phyloP scores from a whole-genome alignment of 2,329 filamentous ascomycete genomes.

The Talaromyces sp. region DNA sequence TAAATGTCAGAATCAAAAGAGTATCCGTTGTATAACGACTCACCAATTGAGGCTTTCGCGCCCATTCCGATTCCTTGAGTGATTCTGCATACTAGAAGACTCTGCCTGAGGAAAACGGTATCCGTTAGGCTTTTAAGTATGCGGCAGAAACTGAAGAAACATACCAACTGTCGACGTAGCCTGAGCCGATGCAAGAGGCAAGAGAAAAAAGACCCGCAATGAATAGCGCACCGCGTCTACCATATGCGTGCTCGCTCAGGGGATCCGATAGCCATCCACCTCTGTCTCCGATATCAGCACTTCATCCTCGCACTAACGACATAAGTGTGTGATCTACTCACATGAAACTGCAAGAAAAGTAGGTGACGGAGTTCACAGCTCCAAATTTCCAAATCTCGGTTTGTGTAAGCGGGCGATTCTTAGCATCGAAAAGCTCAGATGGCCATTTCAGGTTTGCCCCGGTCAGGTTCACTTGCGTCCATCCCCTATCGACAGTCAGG shows the following conservation, averaged over 20 bases:
- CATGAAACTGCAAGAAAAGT: conserved; percentile 30
- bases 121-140: neutral
- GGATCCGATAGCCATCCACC: conserved; percentile 32
- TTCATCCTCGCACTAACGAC: neutral
- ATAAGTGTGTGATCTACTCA: neutral
- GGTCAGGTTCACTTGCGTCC: conserved; percentile 32
- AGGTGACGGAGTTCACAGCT: conserved; percentile 32
- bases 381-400: conserved; percentile 27
- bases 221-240: conserved; percentile 27
- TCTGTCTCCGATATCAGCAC: conserved; percentile 6
- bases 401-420: conserved; percentile 8
- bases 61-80: conserved; percentile 35
- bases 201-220: conserved; percentile 29
- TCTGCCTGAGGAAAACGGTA: conserved; percentile 2
- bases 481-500: conserved; percentile 21
- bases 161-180: conserved; percentile 26
- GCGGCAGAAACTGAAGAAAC: conserved; percentile 3
- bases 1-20: neutral
- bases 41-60: conserved; percentile 28
- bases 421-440: conserved; percentile 21
- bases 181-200: conserved; percentile 29
- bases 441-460: conserved; percentile 35
- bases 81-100: conserved; percentile 29
- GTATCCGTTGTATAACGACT: neutral
- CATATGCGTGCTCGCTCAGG: conserved; percentile 31